Conservation (phyloP, 2,329 filamentous ascomycete genomes). For the Grosmannia huntii region DNA sequence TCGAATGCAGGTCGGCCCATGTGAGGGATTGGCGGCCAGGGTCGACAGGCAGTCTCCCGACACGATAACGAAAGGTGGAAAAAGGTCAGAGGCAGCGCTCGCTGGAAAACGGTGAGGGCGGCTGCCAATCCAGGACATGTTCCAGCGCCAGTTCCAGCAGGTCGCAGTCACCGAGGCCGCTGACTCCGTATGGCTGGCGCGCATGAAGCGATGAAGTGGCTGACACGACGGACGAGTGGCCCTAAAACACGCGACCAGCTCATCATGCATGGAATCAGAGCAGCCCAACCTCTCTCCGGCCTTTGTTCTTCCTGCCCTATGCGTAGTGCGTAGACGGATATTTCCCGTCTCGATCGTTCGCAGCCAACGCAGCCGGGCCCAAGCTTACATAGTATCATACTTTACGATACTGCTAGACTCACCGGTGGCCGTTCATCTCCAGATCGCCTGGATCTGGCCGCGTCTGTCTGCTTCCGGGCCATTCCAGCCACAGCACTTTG, state of each 20-base stretch:
- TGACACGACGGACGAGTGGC: background rate
- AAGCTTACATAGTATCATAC: too few relatives aligned
- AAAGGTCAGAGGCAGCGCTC: too few relatives aligned
- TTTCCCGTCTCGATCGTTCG: background rate
- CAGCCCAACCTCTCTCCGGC: background rate
- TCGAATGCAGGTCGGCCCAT: background rate
- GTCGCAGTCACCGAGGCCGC: background rate
- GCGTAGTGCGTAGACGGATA: too few relatives aligned
- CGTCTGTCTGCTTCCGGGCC: background rate
- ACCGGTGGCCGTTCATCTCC: background rate
- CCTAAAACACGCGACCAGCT: slow-evolving; percentile 4
- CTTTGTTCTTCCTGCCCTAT: background rate
- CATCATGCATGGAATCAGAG: slow-evolving; percentile 9
- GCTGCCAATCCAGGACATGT: background rate
- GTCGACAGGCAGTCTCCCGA: too few relatives aligned
- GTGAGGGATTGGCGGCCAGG: background rate
- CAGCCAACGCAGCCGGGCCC: background rate
- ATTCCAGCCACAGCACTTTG: background rate
- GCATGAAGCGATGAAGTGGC: background rate
- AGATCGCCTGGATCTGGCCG: too few relatives aligned
- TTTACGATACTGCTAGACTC: too few relatives aligned
- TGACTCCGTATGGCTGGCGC: background rate
- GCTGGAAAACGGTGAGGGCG: background rate
- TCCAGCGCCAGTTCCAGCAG: too few relatives aligned
- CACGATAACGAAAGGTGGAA: background rate